A percentile compares a stretch with the other conserved stretches of the same genome.
Evolutionary conservation across 2,329 filamentous ascomycete genomes (phyloP).

Genomic region (Penicillium sp.): DNA sequence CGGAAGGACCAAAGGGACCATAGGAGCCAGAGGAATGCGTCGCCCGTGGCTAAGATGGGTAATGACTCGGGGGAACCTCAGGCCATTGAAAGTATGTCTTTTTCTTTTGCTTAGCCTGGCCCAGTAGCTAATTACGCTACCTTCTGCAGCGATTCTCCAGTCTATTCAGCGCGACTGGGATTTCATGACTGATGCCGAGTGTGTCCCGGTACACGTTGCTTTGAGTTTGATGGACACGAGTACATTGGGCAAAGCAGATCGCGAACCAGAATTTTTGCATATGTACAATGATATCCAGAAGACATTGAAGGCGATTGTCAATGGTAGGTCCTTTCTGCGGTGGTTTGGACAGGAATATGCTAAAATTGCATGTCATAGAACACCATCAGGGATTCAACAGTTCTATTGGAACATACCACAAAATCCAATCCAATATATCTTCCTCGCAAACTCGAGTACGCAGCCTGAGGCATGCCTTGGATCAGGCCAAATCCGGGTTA

Average conservation of each 20-base stretch:
- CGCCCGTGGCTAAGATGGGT: conserved; percentile 14
- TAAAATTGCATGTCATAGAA: conserved; percentile 52
- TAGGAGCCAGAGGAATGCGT: conserved; percentile 22
- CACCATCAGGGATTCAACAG: conserved; percentile 99
- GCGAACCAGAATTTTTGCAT: conserved; percentile 79
- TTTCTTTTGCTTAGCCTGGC: not conserved
- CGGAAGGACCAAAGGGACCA: conserved; percentile 4
- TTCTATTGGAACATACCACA: conserved; percentile 97
- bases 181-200: conserved; percentile 83
- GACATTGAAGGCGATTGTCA: conserved; percentile 90
- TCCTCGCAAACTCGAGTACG: conserved; percentile 83
- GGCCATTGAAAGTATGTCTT: conserved; percentile 38
- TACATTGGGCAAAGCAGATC: conserved; percentile 86
- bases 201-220: conserved; percentile 90
- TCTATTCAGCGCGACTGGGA: conserved; percentile 89
- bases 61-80: conserved; percentile 30
- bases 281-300: conserved; percentile 88
- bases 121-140: conserved; percentile 8
- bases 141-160: conserved; percentile 62
- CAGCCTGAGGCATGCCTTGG: conserved; percentile 76
- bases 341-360: not conserved
- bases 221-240: conserved; percentile 91
- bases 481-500: conserved; percentile 75
- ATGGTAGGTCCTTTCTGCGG: conserved; percentile 50
- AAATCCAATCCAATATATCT: conserved; percentile 92